Evolutionary conservation across 441 rosid genomes (phyloP).

Genomic region (Geranium incanum): DNA sequence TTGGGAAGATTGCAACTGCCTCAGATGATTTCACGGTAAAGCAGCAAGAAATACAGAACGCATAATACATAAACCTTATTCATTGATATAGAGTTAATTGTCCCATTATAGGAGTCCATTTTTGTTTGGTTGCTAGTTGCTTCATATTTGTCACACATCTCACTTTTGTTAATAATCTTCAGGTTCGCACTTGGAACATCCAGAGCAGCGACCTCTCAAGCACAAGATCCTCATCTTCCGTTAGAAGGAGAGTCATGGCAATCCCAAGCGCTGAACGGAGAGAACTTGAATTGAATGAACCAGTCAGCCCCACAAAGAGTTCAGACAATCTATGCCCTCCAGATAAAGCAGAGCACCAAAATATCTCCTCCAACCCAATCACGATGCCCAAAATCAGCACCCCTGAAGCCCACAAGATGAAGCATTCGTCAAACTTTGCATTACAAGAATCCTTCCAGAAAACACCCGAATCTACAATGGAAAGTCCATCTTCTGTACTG

Average conservation of each 20-base stretch:
- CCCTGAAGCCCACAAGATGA: conserved; percentile 54
- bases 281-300: conserved; percentile 34
- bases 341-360: conserved; percentile 20
- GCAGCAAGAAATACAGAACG: not conserved
- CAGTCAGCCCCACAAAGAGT: conserved; percentile 24
- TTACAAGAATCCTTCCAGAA: conserved; percentile 34
- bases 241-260: conserved; percentile 63
- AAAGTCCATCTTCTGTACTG: conserved; percentile 78
- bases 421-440: conserved; percentile 23
- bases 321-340: conserved; percentile 17
- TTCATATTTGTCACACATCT: not conserved
- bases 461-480: conserved; percentile 51
- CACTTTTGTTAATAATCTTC: not conserved
- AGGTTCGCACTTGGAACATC: conserved; percentile 76
- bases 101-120: not conserved
- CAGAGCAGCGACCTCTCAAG: conserved; percentile 34
- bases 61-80: not conserved
- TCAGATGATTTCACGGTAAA: conserved; percentile 78
- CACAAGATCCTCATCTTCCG: conserved; percentile 34
- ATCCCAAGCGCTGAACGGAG: conserved; percentile 39
- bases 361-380: conserved; percentile 23
- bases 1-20: conserved; percentile 61
- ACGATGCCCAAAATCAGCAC: conserved; percentile 33
- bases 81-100: not conserved
- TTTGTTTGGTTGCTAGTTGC: not conserved